phyloP scores from a whole-genome alignment of 2,329 filamentous ascomycete genomes.

The Alternaria sp. region DNA sequence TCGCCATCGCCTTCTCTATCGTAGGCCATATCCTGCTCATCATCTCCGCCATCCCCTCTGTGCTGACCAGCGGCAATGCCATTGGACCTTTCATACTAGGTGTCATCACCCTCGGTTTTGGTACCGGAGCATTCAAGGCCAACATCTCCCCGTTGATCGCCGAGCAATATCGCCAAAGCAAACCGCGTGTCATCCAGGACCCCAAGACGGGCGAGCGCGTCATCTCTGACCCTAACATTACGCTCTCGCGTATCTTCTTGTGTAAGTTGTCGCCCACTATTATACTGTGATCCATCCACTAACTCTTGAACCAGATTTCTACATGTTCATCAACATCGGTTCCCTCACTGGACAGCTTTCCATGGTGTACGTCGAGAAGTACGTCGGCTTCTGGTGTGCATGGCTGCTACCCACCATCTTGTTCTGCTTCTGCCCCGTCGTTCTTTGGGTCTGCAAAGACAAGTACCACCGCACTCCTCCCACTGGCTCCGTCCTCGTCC shows the following conservation, averaged over 20 bases:
- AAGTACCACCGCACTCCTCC: slow-evolving; percentile 71
- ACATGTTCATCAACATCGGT: slow-evolving; percentile 63
- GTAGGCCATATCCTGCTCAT: slow-evolving; percentile 65
- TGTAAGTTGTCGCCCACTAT: slow-evolving; percentile 12
- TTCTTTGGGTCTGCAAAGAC: slow-evolving; percentile 68
- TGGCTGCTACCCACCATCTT: slow-evolving; percentile 72
- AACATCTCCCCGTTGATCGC: slow-evolving; percentile 70
- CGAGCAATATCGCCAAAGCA: slow-evolving; percentile 71
- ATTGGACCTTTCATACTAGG: slow-evolving; percentile 62
- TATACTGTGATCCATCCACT: not conserved
- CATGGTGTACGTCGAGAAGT: slow-evolving; percentile 80
- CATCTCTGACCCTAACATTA: slow-evolving; percentile 74
- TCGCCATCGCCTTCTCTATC: slow-evolving; percentile 58
- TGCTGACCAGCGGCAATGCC: slow-evolving; percentile 54
- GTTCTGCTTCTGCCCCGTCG: slow-evolving; percentile 68
- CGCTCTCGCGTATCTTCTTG: slow-evolving; percentile 69
- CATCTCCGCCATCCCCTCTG: slow-evolving; percentile 62
- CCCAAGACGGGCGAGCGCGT: slow-evolving; percentile 69
- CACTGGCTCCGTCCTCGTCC: slow-evolving; percentile 74
- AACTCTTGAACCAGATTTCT: not conserved
- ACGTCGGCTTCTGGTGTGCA: slow-evolving; percentile 77
- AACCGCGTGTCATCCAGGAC: slow-evolving; percentile 64
- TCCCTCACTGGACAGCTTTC: slow-evolving; percentile 72
- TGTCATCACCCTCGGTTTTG: slow-evolving; percentile 58
- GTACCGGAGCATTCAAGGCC: slow-evolving; percentile 59